Evolutionary conservation across 371 early-diverging fungal genomes (phyloP), one percentile per base, ranked within the genome.

Genomic region (Apophysomyces ossiformis): DNA sequence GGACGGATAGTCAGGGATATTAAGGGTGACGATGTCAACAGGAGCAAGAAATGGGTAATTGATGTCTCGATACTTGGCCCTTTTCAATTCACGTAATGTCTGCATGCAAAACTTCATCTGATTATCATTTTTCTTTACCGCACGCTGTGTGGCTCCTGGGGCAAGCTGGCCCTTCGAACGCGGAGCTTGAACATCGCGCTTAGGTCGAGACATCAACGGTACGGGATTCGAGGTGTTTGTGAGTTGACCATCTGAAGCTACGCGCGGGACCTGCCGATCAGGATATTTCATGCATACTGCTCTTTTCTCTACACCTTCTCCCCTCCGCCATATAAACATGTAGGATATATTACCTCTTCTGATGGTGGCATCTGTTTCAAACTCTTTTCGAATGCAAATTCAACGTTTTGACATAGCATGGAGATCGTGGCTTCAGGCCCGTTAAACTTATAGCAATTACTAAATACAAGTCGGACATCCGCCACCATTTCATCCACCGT

Each of bases 401-500:
- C 89, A 44, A 96, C 80, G 58, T 86, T 91, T 65, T 81, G 77
- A 16, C 92, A 95, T 71, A 90, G 83, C 68, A 80, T 79, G 13
- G 95, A 90, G 2, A 96, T 87, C 56, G 85, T 84, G 15, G 92
- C 83, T 61, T 88, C 93, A 59, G 75, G 84, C 13, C 93, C 96
- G 70, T 99, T 99, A 76, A 94, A 99, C n/a, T 86, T 79, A 70
- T 87, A 91, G 76, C 98, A 99, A 75, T 99, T 99, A 58, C 83
- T 77, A 69, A 96, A 88, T 43, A 95, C 91, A 32, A 91, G 68
- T n/a, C 89, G 81, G 44, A 94, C 81, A 70, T 96, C 96, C 36
- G 77, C 85, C 43, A 89, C 84, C 64, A 95, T 92, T 43, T 92
- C 91, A 26, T 86, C 82, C 0, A 87, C 83, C 37, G 67, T 77